Evolutionary conservation across 148 eudicot species (phyloP).

Genomic region (Cornus controversa): DNA sequence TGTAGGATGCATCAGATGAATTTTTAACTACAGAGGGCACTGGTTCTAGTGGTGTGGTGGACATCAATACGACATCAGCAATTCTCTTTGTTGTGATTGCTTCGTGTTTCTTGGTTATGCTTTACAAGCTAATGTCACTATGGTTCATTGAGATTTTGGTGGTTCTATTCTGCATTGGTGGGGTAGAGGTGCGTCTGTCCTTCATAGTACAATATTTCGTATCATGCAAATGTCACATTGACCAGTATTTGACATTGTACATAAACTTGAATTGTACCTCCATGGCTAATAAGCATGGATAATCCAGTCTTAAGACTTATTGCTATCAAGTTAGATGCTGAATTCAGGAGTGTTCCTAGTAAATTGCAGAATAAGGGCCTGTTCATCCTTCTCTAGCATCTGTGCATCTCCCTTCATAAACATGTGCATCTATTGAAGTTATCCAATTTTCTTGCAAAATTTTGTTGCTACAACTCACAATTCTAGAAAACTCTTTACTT

Average conservation of each 20-base stretch:
- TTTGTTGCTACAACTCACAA: neutral
- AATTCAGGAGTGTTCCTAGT: neutral
- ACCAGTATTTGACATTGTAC: neutral
- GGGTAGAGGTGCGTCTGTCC: slow-evolving; percentile 69
- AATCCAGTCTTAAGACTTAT: too few relatives aligned
- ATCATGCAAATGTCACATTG: neutral
- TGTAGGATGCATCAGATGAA: slow-evolving; percentile 84
- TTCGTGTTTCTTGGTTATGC: slow-evolving; percentile 88
- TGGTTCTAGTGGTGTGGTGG: slow-evolving; percentile 57
- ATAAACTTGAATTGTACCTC: too few relatives aligned
- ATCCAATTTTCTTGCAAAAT: too few relatives aligned
- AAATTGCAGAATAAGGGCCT: neutral
- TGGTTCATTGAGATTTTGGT: slow-evolving; percentile 93
- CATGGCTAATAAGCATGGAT: too few relatives aligned
- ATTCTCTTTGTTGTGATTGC: slow-evolving; percentile 82
- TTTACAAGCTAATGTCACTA: slow-evolving; percentile 89
- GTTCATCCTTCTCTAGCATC: slow-evolving; percentile 3
- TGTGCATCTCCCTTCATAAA: too few relatives aligned
- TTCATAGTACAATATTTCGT: neutral
- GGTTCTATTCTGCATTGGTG: slow-evolving; percentile 92
- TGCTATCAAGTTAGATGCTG: too few relatives aligned
- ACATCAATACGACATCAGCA: slow-evolving; percentile 86
- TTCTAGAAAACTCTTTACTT: too few relatives aligned
- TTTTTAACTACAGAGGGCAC: slow-evolving; percentile 30
- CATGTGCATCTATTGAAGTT: too few relatives aligned